Base-by-base conservation (phyloP, 805 yeast genomes). In the Schwanniomyces yamadae region DNA sequence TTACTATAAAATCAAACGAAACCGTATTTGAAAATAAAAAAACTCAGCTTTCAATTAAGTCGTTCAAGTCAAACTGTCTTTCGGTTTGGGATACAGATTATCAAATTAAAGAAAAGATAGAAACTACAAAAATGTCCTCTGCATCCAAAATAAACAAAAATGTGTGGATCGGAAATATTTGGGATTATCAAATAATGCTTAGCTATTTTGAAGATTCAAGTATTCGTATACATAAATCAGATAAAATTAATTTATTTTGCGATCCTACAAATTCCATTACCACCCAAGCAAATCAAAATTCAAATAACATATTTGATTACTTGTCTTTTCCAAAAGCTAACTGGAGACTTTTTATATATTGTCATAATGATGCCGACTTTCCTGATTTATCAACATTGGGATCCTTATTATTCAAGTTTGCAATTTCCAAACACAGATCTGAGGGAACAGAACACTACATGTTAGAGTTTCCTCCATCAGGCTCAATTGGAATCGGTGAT, bases 151-250 rank as follows among this genome's bases (percentile, higher is more conserved):
- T 86, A 1, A 38, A 43, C 24, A 49, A 57, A 6, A 68, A 75
- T 32, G 75, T 89, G 5, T 90, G 91, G 90, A 70, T 83, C 34
- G 98, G 98, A 2, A 91, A 90, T 52, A 65, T 80, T 1, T 78
- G 85, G 45, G 96, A 90, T 55, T 78, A 69, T 52, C 81, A 79
- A 41, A 59, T 59, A 11, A 59, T 60, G 59, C 20, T 55, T 13
- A 39, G 45, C 18, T 40, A 36, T 23, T 31, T 36, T 7, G 31
- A 38, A n/a, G 39, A 36, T 24, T 10, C 22, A 10, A 14, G 15
- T 11, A 12, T 35, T 2, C 29, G 28, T 2, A 23, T 20, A 11
- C 19, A 22, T 14, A 19, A 13, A 15, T 19, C 26, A 4, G 14
- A 24, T 21, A 33, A 20, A 17, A 25, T 27, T 9, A 73, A 76